Evolutionary conservation across 305 asterid species (phyloP).

Genomic region (Rubia tinctorum): DNA sequence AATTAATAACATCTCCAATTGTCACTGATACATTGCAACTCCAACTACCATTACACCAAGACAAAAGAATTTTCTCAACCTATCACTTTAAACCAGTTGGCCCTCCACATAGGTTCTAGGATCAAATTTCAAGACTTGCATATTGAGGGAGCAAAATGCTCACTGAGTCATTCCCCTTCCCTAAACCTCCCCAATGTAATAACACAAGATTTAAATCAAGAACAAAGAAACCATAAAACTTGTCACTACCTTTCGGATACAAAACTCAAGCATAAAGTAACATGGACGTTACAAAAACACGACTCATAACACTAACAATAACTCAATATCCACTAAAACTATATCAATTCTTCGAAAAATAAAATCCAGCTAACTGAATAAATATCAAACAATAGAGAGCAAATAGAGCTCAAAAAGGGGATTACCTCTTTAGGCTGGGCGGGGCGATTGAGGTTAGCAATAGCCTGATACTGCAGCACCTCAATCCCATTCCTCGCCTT

Average conservation of each 20-base stretch:
- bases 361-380: neutral
- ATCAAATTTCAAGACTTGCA: neutral
- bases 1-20: no score
- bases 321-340: no score
- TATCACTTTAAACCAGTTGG: neutral
- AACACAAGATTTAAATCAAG: neutral
- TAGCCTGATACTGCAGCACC: conserved; percentile 7
- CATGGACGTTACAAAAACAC: no score
- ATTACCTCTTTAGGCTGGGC: conserved; percentile 11
- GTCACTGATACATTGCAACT: neutral
- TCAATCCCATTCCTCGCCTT: conserved; percentile 2
- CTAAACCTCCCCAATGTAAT: no score
- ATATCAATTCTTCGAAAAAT: no score
- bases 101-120: neutral
- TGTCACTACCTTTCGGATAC: neutral
- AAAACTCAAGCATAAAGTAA: no score
- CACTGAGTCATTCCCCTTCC: no score
- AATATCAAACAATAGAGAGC: neutral
- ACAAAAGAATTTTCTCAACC: neutral
- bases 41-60: neutral
- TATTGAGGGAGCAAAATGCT: neutral
- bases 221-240: neutral
- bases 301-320: no score
- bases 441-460: neutral
- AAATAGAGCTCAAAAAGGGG: neutral